Evolutionary conservation across 441 rosid species (phyloP).

Genomic region (Omphalea diandra): DNA sequence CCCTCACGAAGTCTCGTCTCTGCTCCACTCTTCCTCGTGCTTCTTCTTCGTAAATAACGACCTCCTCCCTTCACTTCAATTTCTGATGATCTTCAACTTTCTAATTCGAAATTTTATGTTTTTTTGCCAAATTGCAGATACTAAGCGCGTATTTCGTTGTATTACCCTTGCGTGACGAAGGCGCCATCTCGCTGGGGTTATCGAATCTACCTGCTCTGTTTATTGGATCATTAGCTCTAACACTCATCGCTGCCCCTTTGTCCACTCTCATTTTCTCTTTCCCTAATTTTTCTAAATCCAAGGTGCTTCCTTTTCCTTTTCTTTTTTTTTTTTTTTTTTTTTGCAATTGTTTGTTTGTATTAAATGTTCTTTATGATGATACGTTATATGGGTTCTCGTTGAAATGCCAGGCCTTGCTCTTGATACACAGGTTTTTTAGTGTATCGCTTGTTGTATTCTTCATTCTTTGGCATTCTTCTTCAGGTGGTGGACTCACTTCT

Average conservation of each 20-base stretch:
- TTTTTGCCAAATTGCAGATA: constrained; percentile 36
- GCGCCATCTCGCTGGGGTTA: constrained; percentile 78
- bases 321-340: background rate
- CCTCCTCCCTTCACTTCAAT: background rate
- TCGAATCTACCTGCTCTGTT: constrained; percentile 77
- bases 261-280: constrained; percentile 81
- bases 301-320: constrained; percentile 36
- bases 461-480: constrained; percentile 70
- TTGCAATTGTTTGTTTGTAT: background rate
- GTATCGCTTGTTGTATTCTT: constrained; percentile 73
- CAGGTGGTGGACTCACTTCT: constrained; percentile 39
- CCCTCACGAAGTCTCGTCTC: constrained; percentile 69
- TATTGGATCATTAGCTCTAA: constrained; percentile 71
- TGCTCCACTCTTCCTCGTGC: constrained; percentile 72
- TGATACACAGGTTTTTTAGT: constrained; percentile 94
- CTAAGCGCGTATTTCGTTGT: constrained; percentile 86
- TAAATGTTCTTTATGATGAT: background rate
- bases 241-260: constrained; percentile 83
- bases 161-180: constrained; percentile 85
- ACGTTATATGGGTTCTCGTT: constrained; percentile 36
- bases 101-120: background rate
- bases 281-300: constrained; percentile 74
- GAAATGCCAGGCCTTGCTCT: constrained; percentile 82
- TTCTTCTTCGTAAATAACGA: constrained; percentile 93
- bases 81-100: background rate